phyloP scores from a whole-genome alignment of 805 yeast species.

The Citeromyces matritensis region DNA sequence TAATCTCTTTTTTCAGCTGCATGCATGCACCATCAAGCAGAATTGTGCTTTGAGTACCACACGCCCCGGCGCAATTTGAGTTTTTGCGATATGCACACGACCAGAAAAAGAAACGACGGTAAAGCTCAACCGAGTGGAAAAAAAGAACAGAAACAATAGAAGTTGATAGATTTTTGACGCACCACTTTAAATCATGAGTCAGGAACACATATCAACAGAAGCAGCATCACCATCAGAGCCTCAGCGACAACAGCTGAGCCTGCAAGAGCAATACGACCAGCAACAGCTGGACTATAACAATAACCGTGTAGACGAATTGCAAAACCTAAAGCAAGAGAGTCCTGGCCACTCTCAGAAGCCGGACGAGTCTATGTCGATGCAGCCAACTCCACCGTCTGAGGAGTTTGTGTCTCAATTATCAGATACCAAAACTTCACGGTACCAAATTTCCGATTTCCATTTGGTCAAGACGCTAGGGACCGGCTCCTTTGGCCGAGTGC shows the following conservation, averaged over 20 bases:
- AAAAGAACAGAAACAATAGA: too few relatives aligned
- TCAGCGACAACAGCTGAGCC: not conserved
- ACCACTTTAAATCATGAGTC: too few relatives aligned
- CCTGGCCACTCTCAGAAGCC: not conserved
- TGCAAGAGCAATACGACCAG: conserved; percentile 3
- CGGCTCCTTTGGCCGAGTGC: conserved; percentile 48
- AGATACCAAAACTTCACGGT: conserved; percentile 13
- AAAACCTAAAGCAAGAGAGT: not conserved
- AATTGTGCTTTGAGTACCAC: too few relatives aligned
- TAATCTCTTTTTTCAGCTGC: too few relatives aligned
- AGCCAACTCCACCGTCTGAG: not conserved
- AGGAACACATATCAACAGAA: too few relatives aligned
- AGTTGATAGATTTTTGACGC: too few relatives aligned
- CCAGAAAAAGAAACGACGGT: too few relatives aligned
- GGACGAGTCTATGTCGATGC: not conserved
- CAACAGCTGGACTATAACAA: conserved; percentile 2
- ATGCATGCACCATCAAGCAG: too few relatives aligned
- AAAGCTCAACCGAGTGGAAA: too few relatives aligned
- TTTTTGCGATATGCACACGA: too few relatives aligned
- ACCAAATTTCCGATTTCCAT: conserved; percentile 38
- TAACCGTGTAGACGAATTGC: not conserved
- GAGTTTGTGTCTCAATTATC: not conserved
- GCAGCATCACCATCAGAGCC: too few relatives aligned
- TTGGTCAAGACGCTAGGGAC: conserved; percentile 44
- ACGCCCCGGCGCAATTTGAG: too few relatives aligned